Evolutionary conservation across 2,329 filamentous ascomycete genomes (phyloP), one percentile per base, ranked within the genome.

Genomic region (Fusarium pseudocircinatum): DNA sequence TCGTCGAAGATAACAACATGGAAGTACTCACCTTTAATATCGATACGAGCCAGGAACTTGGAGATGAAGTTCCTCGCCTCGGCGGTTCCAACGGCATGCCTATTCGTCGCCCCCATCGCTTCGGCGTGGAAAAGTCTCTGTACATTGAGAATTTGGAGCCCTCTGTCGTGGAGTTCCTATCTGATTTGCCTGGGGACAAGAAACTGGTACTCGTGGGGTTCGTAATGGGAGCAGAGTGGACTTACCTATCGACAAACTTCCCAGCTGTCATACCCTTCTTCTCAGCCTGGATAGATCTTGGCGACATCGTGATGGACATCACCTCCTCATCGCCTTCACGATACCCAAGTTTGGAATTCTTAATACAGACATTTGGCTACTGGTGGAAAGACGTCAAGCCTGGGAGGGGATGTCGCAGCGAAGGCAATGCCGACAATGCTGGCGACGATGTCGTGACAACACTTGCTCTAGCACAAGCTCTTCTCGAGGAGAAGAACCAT

Each of bases 381-480:
- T 34, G 50, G 28, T 46, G 62, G 63, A 42, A 67, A 16, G 57
- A 73, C 30, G 14, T 74, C 14, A 50, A 40, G 20, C 37, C 59
- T 1, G 36, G 42, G 30, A 54, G 28, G n/a, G n/a, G 40, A 14
- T 22, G 32, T 20, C 18, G 11, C 13, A 18, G 16, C 16, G 32
- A 20, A 8, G 64, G 60, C 7, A 42, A n/a, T 14, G 63, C 70
- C 20, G 68, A 72, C 24, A 72, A 74, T 43, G 74, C 68, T 2
- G 73, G 70, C 34, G 63, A 76, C 24, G 66, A 73, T 34, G 70
- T 71, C 7, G 60, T 75, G 1, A 64, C 53, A 12, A 74, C 52
- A 4, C 59, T 62, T 7, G 74, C 68, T 6, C 15, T 73, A 5
- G 60, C 50, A 0, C 28, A 44, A 20, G 62, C 66, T 37, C 54